Conservation (phyloP, 2,329 filamentous ascomycete species). For the Fusarium verrucosum region DNA sequence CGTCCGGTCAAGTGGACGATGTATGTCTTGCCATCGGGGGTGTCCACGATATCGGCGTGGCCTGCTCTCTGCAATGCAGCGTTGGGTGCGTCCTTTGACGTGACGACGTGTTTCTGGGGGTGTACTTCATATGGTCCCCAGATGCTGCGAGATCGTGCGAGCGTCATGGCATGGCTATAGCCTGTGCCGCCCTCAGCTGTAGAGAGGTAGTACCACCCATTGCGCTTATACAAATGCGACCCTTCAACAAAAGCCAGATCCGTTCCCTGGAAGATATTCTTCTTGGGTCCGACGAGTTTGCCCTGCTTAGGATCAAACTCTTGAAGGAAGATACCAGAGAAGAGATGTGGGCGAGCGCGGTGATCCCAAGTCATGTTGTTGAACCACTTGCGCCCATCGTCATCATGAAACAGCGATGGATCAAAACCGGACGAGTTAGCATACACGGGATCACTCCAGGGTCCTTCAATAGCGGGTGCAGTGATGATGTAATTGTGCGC, state of each 20-base stretch:
- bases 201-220: slow-evolving; percentile 68
- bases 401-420: slow-evolving; percentile 67
- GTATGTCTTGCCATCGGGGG: slow-evolving; percentile 61
- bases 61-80: slow-evolving; percentile 62
- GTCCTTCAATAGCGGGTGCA: slow-evolving; percentile 62
- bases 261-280: slow-evolving; percentile 65
- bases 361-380: slow-evolving; percentile 67
- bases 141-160: slow-evolving; percentile 61
- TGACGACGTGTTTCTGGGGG: slow-evolving; percentile 66
- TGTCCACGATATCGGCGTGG: slow-evolving; percentile 65
- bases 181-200: slow-evolving; percentile 70
- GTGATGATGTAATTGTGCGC: slow-evolving; percentile 71
- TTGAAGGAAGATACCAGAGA: slow-evolving; percentile 67
- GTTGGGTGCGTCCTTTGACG: slow-evolving; percentile 60
- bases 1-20: slow-evolving; percentile 63
- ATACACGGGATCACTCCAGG: slow-evolving; percentile 69
- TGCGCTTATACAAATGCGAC: slow-evolving; percentile 67
- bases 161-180: slow-evolving; percentile 68
- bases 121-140: slow-evolving; percentile 71
- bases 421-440: slow-evolving; percentile 71
- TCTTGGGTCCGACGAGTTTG: slow-evolving; percentile 63
- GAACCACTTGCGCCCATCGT: slow-evolving; percentile 65
- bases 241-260: slow-evolving; percentile 65
- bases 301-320: slow-evolving; percentile 62
- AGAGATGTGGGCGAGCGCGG: slow-evolving; percentile 57